Evolutionary conservation across 2,329 filamentous ascomycete genomes (phyloP).

Genomic region (Thelonectria rubi): DNA sequence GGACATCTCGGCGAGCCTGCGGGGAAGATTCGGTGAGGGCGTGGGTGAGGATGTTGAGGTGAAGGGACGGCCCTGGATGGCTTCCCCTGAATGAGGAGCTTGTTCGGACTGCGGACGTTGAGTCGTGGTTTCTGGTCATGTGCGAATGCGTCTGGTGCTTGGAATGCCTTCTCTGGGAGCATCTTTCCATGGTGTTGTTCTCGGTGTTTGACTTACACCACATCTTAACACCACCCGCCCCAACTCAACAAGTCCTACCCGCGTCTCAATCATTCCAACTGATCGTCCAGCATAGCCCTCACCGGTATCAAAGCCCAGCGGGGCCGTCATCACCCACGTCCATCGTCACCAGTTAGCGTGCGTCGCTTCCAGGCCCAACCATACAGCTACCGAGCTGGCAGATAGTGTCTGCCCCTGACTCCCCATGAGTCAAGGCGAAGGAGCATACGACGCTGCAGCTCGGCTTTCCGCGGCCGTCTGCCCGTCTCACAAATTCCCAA

Average conservation of each 20-base stretch:
- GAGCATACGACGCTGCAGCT: conserved; percentile 5
- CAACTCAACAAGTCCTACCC: not conserved
- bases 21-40: conserved; percentile 1
- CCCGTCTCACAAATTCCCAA: conserved; percentile 1
- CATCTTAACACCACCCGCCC: not conserved
- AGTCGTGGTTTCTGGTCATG: not conserved
- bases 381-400: not conserved
- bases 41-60: not conserved
- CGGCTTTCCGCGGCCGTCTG: conserved; percentile 9
- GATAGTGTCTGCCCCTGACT: not conserved
- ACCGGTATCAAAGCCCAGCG: not conserved
- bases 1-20: not conserved
- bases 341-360: not conserved
- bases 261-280: not conserved
- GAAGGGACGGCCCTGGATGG: not conserved
- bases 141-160: not conserved
- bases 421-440: not conserved
- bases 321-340: not conserved
- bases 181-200: not conserved
- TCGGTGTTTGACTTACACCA: not conserved
- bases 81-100: not conserved
- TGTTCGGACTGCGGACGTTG: not conserved
- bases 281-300: not conserved
- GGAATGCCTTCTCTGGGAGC: not conserved
- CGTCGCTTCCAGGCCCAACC: not conserved